Evolutionary conservation across 2,329 filamentous ascomycete genomes (phyloP).

Genomic region (Fusarium sp.): DNA sequence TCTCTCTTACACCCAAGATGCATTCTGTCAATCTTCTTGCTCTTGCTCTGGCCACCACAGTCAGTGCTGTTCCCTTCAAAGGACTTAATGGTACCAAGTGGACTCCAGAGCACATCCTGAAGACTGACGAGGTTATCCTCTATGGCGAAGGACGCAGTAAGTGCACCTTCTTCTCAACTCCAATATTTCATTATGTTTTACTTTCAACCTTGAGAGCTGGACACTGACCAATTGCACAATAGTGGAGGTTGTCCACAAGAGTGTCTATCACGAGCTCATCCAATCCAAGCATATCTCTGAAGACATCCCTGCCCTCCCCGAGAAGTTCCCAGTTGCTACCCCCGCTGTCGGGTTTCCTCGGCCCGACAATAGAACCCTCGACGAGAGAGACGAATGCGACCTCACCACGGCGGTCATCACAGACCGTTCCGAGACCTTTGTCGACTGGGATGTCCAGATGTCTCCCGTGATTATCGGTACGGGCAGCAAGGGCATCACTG

Average conservation of each 20-base stretch:
- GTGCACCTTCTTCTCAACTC: background rate
- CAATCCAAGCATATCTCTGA: background rate
- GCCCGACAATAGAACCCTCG: too few relatives aligned
- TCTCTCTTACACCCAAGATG: background rate
- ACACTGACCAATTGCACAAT: accelerated
- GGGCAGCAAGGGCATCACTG: constrained; percentile 10
- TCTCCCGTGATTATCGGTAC: constrained; percentile 30
- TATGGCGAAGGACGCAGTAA: constrained; percentile 30
- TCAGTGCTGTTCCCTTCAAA: constrained; percentile 27
- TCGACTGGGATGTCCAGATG: constrained; percentile 40
- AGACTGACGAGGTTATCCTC: constrained; percentile 36
- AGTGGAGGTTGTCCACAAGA: constrained; percentile 31
- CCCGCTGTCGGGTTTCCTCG: too few relatives aligned
- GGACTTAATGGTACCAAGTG: constrained; percentile 34
- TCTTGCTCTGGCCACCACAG: constrained; percentile 1
- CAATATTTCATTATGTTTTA: accelerated
- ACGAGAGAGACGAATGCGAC: background rate
- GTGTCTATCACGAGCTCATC: constrained; percentile 25
- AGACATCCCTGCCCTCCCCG: constrained; percentile 6
- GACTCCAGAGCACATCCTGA: constrained; percentile 32
- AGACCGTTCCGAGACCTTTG: constrained; percentile 13
- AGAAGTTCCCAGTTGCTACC: too few relatives aligned
- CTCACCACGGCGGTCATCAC: constrained; percentile 9
- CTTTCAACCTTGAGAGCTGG: too few relatives aligned
- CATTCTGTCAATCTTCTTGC: background rate